These are phyloP conservation scores for Silene conica DNA, from an alignment of 148 eudicot species.

Conservation along the genomic window DNA sequence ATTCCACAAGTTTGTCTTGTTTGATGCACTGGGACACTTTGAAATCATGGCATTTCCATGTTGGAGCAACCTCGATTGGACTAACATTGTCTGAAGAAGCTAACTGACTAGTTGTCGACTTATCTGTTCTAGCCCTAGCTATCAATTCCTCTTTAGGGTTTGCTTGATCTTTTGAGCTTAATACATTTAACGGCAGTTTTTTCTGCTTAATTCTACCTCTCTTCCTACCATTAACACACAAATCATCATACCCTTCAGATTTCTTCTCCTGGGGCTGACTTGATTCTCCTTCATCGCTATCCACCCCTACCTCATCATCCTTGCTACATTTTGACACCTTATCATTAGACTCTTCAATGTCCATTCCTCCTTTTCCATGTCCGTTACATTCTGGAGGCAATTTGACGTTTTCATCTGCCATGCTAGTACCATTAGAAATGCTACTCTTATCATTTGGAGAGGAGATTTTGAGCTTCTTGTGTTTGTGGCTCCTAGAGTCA, in stretches of 20 bases:
- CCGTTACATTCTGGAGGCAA: conserved; percentile 32
- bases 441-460: conserved; percentile 31
- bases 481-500: conserved; percentile 48
- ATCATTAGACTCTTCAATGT: conserved; percentile 39
- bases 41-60: conserved; percentile 81
- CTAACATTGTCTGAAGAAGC: conserved; percentile 32
- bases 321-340: conserved; percentile 36
- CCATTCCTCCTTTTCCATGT: conserved; percentile 33
- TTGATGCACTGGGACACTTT: conserved; percentile 59
- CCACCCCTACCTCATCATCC: conserved; percentile 33
- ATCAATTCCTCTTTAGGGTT: conserved; percentile 53
- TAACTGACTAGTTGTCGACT: conserved; percentile 29
- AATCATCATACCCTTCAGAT: conserved; percentile 39
- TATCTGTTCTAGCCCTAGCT: conserved; percentile 28
- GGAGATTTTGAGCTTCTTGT: conserved; percentile 51
- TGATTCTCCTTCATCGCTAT: conserved; percentile 41
- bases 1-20: conserved; percentile 74
- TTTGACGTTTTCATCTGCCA: conserved; percentile 19
- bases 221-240: conserved; percentile 46
- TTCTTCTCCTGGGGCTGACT: conserved; percentile 36
- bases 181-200: conserved; percentile 70
- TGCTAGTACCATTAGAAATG: conserved; percentile 24
- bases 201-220: conserved; percentile 84
- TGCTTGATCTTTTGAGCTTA: conserved; percentile 59
- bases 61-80: conserved; percentile 43